These are phyloP conservation scores for Trichophyton equinum DNA, from an alignment of 2,329 filamentous ascomycete species.

Conservation along the genomic window DNA sequence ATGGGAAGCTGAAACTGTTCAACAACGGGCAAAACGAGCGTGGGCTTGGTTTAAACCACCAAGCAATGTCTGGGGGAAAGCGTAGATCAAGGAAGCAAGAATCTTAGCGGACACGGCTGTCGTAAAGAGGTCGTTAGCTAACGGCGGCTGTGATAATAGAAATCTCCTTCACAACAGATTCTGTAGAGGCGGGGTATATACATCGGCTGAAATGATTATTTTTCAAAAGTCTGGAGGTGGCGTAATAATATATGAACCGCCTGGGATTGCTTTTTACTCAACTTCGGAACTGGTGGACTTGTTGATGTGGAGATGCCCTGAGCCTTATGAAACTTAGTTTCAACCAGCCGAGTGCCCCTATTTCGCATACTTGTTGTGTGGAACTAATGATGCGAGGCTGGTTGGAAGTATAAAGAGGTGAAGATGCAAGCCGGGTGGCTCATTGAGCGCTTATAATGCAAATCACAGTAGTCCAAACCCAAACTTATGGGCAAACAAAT, in stretches of 20 bases:
- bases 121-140: background rate
- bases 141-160: background rate
- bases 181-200: constrained; percentile 5
- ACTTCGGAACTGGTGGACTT: constrained; percentile 6
- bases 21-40: background rate
- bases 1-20: background rate
- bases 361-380: background rate
- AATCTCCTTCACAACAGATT: background rate
- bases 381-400: background rate
- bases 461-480: background rate
- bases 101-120: background rate
- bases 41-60: background rate
- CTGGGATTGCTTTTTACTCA: constrained; percentile 3
- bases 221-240: constrained; percentile 3
- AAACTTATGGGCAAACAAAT: background rate
- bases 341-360: constrained; percentile 6
- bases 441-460: background rate
- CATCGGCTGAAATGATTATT: constrained; percentile 5
- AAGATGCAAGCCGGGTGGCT: background rate
- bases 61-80: background rate
- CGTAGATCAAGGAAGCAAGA: background rate
- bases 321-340: constrained; percentile 14
- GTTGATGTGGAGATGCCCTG: constrained; percentile 12
- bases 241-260: constrained; percentile 7
- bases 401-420: background rate